Evolutionary conservation across 2,329 filamentous ascomycete genomes (phyloP).

Genomic region (Botryotinia convoluta): DNA sequence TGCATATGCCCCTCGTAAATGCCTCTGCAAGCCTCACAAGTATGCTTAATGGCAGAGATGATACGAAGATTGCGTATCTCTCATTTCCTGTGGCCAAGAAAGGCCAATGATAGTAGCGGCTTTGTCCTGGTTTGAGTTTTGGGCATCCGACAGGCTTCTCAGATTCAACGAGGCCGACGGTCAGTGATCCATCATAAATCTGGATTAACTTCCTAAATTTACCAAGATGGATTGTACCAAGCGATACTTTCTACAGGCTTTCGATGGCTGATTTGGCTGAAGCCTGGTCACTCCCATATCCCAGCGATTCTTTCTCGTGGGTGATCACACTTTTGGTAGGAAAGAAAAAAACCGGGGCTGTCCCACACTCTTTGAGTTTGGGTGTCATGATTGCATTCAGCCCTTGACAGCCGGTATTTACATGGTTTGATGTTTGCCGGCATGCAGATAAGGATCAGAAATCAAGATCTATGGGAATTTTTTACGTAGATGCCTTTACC

Average conservation of each 20-base stretch:
- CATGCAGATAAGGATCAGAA: not conserved
- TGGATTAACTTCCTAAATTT: not conserved
- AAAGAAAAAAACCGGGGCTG: not conserved
- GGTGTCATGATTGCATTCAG: not conserved
- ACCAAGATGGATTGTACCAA: not conserved
- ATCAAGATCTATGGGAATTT: slow-evolving; percentile 4
- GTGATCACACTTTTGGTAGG: not conserved
- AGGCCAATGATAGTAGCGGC: not conserved
- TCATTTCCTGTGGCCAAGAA: not conserved
- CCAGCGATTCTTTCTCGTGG: not conserved
- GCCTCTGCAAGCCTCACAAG: not conserved
- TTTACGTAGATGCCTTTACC: not conserved
- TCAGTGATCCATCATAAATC: not conserved
- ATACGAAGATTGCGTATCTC: slow-evolving; percentile 22
- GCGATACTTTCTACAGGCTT: not conserved
- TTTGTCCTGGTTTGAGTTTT: not conserved
- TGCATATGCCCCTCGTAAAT: slow-evolving; percentile 18
- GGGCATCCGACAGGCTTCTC: not conserved
- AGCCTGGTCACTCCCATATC: not conserved
- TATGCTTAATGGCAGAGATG: slow-evolving; percentile 1
- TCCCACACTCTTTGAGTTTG: not conserved
- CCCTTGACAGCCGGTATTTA: not conserved
- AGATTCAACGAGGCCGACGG: not conserved
- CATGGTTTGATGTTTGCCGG: not conserved
- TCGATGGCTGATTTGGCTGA: not conserved